Evolutionary conservation across 345 rosid species (phyloP).

Genomic region (Conringia planisiliqua): DNA sequence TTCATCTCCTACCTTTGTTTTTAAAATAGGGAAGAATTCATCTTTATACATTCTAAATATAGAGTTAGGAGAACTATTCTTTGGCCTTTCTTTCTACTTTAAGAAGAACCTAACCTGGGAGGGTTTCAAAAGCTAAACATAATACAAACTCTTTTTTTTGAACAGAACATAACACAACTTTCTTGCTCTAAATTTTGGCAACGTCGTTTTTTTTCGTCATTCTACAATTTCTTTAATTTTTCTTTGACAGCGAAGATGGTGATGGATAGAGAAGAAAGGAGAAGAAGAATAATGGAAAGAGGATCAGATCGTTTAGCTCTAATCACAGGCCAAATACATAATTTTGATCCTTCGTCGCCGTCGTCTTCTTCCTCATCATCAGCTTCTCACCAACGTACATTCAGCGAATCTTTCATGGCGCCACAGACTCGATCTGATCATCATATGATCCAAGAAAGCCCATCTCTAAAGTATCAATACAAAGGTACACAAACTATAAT

Average conservation of each 20-base stretch:
- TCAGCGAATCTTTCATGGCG: conserved; percentile 25
- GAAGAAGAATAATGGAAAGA: conserved; percentile 47
- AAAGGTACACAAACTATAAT: conserved; percentile 8
- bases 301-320: conserved; percentile 56
- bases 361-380: conserved; percentile 26
- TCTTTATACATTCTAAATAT: conserved; percentile 8
- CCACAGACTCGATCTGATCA: conserved; percentile 6
- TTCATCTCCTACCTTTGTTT: not conserved
- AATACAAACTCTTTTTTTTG: not conserved
- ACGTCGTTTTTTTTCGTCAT: not conserved
- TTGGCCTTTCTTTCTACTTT: conserved; percentile 21
- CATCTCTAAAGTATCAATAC: conserved; percentile 27
- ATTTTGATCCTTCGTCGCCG: conserved; percentile 29
- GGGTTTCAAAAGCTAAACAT: not conserved
- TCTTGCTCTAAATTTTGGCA: not conserved
- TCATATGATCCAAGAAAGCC: conserved; percentile 3
- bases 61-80: conserved; percentile 20
- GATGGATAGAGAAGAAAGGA: conserved; percentile 41
- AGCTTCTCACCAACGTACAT: conserved; percentile 15
- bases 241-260: conserved; percentile 19
- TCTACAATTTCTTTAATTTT: not conserved
- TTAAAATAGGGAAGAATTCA: not conserved
- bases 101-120: not conserved
- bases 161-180: not conserved
- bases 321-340: conserved; percentile 48